These are phyloP conservation scores for Marchantia polymorpha DNA, from an alignment of 225 moss, liverwort and hornwort genomes.

Conservation along the genomic window DNA sequence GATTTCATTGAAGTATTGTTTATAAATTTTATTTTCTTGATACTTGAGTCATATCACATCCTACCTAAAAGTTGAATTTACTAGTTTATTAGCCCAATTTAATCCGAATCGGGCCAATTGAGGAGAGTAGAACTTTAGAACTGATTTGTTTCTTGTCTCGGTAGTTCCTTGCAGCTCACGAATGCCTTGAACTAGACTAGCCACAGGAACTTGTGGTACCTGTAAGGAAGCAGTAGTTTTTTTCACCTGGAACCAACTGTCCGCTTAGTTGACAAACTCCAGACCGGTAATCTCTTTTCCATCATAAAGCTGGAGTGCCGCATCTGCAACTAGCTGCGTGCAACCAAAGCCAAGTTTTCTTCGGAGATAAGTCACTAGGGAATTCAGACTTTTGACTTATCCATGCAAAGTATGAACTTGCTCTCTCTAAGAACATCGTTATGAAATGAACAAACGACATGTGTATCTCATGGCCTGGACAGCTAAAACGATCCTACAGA, in stretches of 20 bases:
- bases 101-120: too few relatives aligned
- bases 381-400: background rate
- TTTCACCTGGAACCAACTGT: background rate
- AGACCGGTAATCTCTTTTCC: conserved; percentile 36
- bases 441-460: background rate
- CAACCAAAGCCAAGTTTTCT: background rate
- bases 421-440: background rate
- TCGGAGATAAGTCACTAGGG: background rate
- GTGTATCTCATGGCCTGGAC: background rate
- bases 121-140: too few relatives aligned
- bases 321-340: conserved; percentile 34
- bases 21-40: too few relatives aligned
- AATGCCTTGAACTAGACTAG: too few relatives aligned
- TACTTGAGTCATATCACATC: too few relatives aligned
- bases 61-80: too few relatives aligned
- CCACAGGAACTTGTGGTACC: too few relatives aligned
- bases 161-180: too few relatives aligned
- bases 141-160: too few relatives aligned
- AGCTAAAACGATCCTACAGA: background rate
- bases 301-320: conserved; percentile 40
- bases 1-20: too few relatives aligned
- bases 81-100: too few relatives aligned
- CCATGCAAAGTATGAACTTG: background rate
- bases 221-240: too few relatives aligned
- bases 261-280: conserved; percentile 39